Conservation (phyloP, 148 eudicot species). For the Pharnaceum exiguum region DNA sequence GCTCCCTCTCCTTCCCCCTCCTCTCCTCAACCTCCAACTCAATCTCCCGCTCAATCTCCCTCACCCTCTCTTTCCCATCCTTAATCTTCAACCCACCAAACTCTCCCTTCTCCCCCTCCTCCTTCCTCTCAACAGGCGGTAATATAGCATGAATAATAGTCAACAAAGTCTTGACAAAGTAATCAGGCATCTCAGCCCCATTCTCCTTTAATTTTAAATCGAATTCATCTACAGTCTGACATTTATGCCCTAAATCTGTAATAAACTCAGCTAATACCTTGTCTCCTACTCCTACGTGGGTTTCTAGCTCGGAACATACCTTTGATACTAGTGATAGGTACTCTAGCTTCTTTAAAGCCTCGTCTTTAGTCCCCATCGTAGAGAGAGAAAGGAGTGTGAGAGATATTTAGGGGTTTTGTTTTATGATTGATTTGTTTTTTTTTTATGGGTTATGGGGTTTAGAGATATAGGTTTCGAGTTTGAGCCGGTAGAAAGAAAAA, state of each 20-base stretch:
- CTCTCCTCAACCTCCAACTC: conserved; percentile 27
- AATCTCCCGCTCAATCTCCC: conserved; percentile 26
- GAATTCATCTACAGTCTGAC: conserved; percentile 56
- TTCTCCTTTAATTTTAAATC: conserved; percentile 53
- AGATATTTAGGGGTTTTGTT: no score
- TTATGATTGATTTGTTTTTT: no score
- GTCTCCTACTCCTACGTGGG: conserved; percentile 63
- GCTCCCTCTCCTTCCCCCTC: conserved; percentile 15
- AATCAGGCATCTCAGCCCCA: conserved; percentile 86
- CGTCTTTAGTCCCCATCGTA: conserved; percentile 14
- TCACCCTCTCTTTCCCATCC: conserved; percentile 47
- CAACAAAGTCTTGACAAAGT: conserved; percentile 62
- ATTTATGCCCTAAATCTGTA: conserved; percentile 49
- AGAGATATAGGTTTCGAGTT: no score
- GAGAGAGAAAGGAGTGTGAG: not conserved
- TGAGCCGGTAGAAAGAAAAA: no score
- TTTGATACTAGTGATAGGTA: conserved; percentile 72
- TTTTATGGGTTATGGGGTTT: no score
- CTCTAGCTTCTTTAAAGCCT: conserved; percentile 50
- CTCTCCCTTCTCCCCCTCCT: conserved; percentile 16
- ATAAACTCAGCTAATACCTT: conserved; percentile 78
- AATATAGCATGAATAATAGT: conserved; percentile 82
- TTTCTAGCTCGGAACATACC: conserved; percentile 76
- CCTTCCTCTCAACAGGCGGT: conserved; percentile 52
- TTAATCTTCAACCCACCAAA: conserved; percentile 49